phyloP scores from a whole-genome alignment of 2,329 filamentous ascomycete genomes.

The Pseudodiploospora longispora region DNA sequence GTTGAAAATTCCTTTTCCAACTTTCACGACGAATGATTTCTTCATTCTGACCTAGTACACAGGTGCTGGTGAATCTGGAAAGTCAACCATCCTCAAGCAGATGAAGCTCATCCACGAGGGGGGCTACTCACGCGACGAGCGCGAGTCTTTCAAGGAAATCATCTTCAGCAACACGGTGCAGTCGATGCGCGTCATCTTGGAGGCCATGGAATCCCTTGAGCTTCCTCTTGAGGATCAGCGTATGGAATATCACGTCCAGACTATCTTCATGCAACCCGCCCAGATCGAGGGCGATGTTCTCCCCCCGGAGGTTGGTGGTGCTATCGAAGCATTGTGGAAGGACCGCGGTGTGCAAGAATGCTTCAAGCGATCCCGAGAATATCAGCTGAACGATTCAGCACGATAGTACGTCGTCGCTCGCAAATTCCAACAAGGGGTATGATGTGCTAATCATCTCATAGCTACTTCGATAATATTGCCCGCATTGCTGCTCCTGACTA shows the following conservation, averaged over 20 bases:
- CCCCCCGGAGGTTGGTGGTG: constrained; percentile 87
- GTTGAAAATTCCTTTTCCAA: background rate
- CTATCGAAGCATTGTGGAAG: constrained; percentile 88
- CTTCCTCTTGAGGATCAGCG: constrained; percentile 84
- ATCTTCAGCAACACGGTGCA: constrained; percentile 65
- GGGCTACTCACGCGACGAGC: constrained; percentile 87
- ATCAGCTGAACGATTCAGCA: constrained; percentile 92
- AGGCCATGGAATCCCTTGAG: constrained; percentile 62
- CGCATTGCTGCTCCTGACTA: constrained; percentile 88
- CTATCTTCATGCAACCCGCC: constrained; percentile 96
- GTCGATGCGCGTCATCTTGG: constrained; percentile 61
- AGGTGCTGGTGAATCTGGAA: constrained; percentile 93
- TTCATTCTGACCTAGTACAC: constrained; percentile 19
- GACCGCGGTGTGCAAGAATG: constrained; percentile 89
- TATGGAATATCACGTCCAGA: constrained; percentile 95
- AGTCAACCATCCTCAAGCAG: constrained; percentile 96
- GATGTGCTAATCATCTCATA: constrained; percentile 25
- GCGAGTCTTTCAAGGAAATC: constrained; percentile 63
- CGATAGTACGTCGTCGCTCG: constrained; percentile 64
- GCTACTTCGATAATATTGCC: constrained; percentile 93
- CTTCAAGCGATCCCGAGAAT: constrained; percentile 92
- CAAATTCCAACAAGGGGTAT: background rate
- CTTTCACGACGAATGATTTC: background rate
- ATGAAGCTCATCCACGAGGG: constrained; percentile 99
- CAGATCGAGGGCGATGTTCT: constrained; percentile 94